Evolutionary conservation across 2,329 filamentous ascomycete genomes (phyloP).

Genomic region (Aplosporella prunicola): DNA sequence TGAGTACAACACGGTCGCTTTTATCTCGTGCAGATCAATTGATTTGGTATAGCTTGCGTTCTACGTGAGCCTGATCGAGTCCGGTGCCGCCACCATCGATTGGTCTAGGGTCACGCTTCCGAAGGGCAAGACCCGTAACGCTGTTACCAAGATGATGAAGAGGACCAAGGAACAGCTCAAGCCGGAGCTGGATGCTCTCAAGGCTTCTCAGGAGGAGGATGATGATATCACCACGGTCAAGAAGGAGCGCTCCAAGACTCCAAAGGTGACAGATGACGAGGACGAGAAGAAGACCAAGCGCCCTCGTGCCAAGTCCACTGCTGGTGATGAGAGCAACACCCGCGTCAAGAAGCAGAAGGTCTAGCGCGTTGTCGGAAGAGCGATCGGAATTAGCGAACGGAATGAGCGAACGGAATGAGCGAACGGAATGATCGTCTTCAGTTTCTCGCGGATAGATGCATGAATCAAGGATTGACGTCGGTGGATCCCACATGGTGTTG

Average conservation of each 20-base stretch:
- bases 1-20: neutral
- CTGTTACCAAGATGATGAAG: neutral
- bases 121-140: neutral
- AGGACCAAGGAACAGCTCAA: neutral
- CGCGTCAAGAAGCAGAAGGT: too few relatives aligned
- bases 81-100: slow-evolving; percentile 2
- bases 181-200: neutral
- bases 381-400: too few relatives aligned
- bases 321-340: too few relatives aligned
- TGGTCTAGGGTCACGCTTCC: neutral
- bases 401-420: too few relatives aligned
- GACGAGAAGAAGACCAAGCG: neutral
- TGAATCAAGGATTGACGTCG: too few relatives aligned
- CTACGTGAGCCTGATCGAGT: neutral
- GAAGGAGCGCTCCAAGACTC: too few relatives aligned
- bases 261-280: neutral
- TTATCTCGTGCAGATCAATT: neutral
- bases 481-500: too few relatives aligned
- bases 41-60: neutral
- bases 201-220: neutral
- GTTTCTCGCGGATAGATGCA: too few relatives aligned
- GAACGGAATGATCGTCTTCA: too few relatives aligned
- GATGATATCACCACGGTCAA: slow-evolving; percentile 5
- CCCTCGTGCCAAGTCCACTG: too few relatives aligned
- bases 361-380: too few relatives aligned